These are phyloP conservation scores for Talaromyces rugulosus DNA, from an alignment of 2,329 filamentous ascomycete genomes.

Conservation along the genomic window DNA sequence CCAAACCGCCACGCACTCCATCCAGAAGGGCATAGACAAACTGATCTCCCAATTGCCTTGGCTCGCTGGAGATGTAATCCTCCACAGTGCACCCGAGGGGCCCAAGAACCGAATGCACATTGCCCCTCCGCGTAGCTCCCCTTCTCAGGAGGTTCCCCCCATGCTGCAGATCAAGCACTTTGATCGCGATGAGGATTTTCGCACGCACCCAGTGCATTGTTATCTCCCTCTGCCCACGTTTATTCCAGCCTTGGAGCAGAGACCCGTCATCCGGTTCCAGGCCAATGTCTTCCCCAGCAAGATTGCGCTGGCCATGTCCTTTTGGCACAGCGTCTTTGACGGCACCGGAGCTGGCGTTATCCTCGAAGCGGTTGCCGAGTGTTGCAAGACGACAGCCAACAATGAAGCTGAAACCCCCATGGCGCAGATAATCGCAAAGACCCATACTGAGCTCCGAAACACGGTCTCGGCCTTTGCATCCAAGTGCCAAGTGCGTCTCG, in stretches of 20 bases:
- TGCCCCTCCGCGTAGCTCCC: too few relatives aligned
- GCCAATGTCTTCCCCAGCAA: slow-evolving; percentile 11
- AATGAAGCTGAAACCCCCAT: too few relatives aligned
- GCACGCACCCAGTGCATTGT: not conserved
- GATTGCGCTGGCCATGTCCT: slow-evolving; percentile 10
- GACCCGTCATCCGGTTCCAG: slow-evolving; percentile 13
- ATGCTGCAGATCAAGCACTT: not conserved
- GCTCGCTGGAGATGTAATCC: too few relatives aligned
- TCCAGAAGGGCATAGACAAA: too few relatives aligned
- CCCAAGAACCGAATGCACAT: too few relatives aligned
- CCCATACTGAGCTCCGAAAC: too few relatives aligned
- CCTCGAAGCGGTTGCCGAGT: not conserved
- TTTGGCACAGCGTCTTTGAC: slow-evolving; percentile 10
- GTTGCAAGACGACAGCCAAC: not conserved
- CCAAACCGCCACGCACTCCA: too few relatives aligned
- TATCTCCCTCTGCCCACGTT: not conserved
- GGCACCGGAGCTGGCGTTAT: slow-evolving; percentile 10
- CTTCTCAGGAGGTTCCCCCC: not conserved
- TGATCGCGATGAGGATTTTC: not conserved
- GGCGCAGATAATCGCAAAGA: too few relatives aligned
- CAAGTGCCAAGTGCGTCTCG: too few relatives aligned
- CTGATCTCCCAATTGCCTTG: too few relatives aligned
- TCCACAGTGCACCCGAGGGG: too few relatives aligned
- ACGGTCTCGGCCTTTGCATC: too few relatives aligned
- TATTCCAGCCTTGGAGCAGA: slow-evolving; percentile 8